Evolutionary conservation across 208 protist species (phyloP).

Genomic region (Angomonas deanei): DNA sequence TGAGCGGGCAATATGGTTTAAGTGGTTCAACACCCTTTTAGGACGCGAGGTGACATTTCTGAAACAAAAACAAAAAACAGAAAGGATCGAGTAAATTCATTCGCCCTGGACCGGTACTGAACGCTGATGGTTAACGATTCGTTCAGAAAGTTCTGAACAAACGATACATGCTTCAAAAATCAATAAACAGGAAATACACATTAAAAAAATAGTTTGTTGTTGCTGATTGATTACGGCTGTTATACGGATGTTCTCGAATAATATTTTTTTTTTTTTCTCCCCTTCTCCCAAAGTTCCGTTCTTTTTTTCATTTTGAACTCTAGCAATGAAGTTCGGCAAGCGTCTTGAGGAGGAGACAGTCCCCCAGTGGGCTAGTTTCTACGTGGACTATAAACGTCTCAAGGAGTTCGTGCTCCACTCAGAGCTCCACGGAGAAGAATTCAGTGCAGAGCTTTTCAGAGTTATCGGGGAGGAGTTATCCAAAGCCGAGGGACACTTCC

Average conservation of each 20-base stretch:
- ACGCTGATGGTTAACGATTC: no score
- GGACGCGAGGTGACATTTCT: background rate
- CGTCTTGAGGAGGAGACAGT: conserved; percentile 81
- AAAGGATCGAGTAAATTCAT: no score
- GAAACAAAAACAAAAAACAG: background rate
- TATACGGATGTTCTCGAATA: no score
- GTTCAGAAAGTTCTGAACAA: no score
- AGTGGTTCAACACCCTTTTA: background rate
- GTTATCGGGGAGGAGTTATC: conserved; percentile 67
- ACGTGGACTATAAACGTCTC: conserved; percentile 85
- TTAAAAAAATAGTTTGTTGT: background rate
- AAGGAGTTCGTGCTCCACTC: conserved; percentile 80
- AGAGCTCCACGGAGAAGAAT: conserved; percentile 60
- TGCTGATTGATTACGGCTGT: background rate
- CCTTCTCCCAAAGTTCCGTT: background rate
- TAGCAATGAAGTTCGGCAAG: conserved; percentile 88
- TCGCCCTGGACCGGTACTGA: no score
- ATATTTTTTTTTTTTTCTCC: conserved; percentile 3
- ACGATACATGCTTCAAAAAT: no score
- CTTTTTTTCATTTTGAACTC: background rate
- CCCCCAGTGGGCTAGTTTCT: conserved; percentile 75
- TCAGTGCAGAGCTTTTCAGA: conserved; percentile 70
- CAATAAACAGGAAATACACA: no score
- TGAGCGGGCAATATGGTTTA: background rate
- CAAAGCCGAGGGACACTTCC: conserved; percentile 64